Evolutionary conservation across 2,329 filamentous ascomycete genomes (phyloP).

Genomic region (Cladophialophora immunda): DNA sequence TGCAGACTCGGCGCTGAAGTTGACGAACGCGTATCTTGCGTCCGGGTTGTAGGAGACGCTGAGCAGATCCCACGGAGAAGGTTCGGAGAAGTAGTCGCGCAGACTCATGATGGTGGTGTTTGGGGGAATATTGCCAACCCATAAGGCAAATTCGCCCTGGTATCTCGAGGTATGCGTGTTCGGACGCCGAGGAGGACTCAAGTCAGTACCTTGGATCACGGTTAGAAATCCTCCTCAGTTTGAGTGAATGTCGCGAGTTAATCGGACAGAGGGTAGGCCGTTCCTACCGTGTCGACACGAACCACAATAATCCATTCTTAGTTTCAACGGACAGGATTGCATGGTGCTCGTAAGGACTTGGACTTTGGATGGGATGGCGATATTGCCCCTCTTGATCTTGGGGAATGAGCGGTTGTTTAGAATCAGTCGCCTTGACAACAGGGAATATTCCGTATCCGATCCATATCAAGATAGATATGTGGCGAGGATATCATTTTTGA

Average conservation of each 20-base stretch:
- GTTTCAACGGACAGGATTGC: not conserved
- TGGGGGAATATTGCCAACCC: conserved; percentile 36
- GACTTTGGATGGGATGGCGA: not conserved
- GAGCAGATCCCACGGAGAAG: conserved; percentile 19
- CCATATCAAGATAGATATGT: not conserved
- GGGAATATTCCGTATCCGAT: not conserved
- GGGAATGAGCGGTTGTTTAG: not conserved
- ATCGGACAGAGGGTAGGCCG: not conserved
- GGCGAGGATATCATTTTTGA: not conserved
- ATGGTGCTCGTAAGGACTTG: not conserved
- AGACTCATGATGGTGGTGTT: conserved; percentile 32
- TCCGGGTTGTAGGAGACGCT: conserved; percentile 36
- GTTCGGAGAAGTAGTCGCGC: conserved; percentile 30
- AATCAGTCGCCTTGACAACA: not conserved
- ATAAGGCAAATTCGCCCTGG: conserved; percentile 31
- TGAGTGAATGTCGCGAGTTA: not conserved
- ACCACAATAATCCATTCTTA: not conserved
- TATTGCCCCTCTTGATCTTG: not conserved
- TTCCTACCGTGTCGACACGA: not conserved
- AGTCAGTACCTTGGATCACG: not conserved
- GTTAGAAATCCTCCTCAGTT: not conserved
- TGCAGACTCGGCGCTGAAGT: conserved; percentile 27
- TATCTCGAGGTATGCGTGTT: not conserved
- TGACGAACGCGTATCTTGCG: conserved; percentile 34
- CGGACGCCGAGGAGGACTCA: not conserved